Percentiles rank a stretch among this genome's conserved stretches.
phyloP scores from a whole-genome alignment of 2,329 filamentous ascomycete species.

The Chalaropsis ovoidea region DNA sequence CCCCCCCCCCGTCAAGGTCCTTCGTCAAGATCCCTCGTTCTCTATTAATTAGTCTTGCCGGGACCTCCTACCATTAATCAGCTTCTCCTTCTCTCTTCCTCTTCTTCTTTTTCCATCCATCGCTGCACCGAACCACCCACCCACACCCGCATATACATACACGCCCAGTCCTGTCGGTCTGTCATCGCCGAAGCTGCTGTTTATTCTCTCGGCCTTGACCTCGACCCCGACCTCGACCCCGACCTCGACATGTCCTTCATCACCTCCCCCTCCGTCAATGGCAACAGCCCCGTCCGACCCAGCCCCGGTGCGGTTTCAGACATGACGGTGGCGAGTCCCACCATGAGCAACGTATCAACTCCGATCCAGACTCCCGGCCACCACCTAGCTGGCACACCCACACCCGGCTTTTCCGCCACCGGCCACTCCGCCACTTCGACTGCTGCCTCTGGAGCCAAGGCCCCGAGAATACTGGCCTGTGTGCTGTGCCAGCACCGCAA shows the following conservation, averaged over 20 bases:
- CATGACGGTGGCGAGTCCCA: slow-evolving; percentile 16
- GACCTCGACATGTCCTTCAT: slow-evolving; percentile 6
- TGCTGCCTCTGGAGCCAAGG: slow-evolving; percentile 31
- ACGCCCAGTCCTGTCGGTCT: not conserved
- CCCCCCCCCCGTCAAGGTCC: too few relatives aligned
- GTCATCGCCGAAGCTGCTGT: not conserved
- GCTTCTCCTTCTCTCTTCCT: too few relatives aligned
- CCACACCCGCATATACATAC: too few relatives aligned
- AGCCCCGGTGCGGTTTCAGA: slow-evolving; percentile 18
- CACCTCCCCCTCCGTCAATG: slow-evolving; percentile 16
- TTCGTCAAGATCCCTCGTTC: too few relatives aligned
- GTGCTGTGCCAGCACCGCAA: slow-evolving; percentile 52
- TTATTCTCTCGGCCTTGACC: not conserved
- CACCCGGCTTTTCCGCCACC: slow-evolving; percentile 20
- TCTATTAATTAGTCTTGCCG: too few relatives aligned
- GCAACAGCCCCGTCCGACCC: slow-evolving; percentile 16
- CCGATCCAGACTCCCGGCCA: slow-evolving; percentile 20
- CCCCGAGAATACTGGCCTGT: slow-evolving; percentile 43
- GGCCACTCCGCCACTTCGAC: slow-evolving; percentile 24
- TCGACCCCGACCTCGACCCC: too few relatives aligned
- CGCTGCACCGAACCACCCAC: too few relatives aligned
- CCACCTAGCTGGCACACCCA: slow-evolving; percentile 16
- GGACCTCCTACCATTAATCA: too few relatives aligned
- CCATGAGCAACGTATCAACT: slow-evolving; percentile 15
- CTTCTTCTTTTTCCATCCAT: too few relatives aligned